Evolutionary conservation across 192 early-diverging fungal genomes (phyloP).

Genomic region (Backusella mclennaniae): DNA sequence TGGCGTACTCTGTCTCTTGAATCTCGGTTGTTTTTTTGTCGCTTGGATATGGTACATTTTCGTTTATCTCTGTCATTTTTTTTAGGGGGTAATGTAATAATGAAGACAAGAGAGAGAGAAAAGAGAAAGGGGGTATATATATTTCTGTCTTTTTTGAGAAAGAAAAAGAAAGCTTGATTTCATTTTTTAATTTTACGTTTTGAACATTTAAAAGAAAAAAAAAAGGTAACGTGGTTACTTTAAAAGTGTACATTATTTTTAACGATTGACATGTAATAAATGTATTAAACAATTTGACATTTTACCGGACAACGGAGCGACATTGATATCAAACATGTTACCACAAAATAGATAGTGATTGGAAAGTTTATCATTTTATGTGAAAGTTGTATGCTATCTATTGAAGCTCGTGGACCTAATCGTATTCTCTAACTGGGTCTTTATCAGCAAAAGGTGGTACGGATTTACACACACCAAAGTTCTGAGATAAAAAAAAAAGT

Average conservation of each 20-base stretch:
- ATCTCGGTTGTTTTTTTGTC: background rate
- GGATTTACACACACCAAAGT: background rate
- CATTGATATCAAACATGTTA: background rate
- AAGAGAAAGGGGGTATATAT: background rate
- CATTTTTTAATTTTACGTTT: background rate
- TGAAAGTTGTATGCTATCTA: background rate
- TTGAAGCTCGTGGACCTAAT: background rate
- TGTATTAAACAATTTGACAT: constrained; percentile 1
- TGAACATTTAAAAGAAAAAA: background rate
- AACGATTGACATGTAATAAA: background rate
- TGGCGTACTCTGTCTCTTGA: background rate
- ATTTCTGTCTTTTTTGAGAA: background rate
- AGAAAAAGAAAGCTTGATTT: no score
- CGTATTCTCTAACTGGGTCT: background rate
- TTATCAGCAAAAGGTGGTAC: background rate
- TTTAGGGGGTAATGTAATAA: background rate
- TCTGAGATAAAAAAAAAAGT: background rate
- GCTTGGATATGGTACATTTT: background rate
- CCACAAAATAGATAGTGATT: background rate
- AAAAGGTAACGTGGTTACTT: background rate
- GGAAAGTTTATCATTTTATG: background rate
- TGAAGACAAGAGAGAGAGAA: background rate
- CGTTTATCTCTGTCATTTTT: background rate
- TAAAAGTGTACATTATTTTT: background rate
- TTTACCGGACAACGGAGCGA: background rate